Evolutionary conservation across 352 stramenopile species (phyloP).

Genomic region (Peronosclerospora sorghi): DNA sequence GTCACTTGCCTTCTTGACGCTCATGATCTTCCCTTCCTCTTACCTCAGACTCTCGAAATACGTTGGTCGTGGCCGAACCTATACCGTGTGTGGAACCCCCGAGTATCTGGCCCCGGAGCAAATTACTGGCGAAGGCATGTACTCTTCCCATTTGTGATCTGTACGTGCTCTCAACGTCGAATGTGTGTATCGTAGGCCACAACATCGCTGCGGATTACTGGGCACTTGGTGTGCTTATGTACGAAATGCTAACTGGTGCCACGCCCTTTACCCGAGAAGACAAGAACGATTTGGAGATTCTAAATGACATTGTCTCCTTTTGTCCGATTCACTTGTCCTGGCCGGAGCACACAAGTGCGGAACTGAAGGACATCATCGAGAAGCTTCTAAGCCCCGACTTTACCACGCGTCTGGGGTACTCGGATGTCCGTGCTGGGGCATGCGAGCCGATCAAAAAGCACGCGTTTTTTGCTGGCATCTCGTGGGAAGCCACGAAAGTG

Average conservation of each 20-base stretch:
- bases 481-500: conserved; percentile 73
- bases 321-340: conserved; percentile 60
- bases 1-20: too few relatives aligned
- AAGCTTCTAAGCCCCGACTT: conserved; percentile 51
- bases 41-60: conserved; percentile 69
- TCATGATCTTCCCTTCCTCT: too few relatives aligned
- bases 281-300: conserved; percentile 79
- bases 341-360: conserved; percentile 49
- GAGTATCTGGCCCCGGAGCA: conserved; percentile 81
- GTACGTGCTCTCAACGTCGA: not conserved
- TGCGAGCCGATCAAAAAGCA: conserved; percentile 74
- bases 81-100: conserved; percentile 78
- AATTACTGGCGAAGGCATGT: conserved; percentile 73
- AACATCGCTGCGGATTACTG: conserved; percentile 88
- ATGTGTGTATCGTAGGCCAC: conserved; percentile 32
- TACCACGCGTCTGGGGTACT: conserved; percentile 42
- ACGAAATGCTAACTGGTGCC: conserved; percentile 84
- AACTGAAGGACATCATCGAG: conserved; percentile 64
- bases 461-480: conserved; percentile 71
- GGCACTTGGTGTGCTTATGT: conserved; percentile 90
- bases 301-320: conserved; percentile 80
- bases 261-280: conserved; percentile 84
- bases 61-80: conserved; percentile 69
- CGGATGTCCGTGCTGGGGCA: conserved; percentile 35
- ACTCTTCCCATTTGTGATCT: not conserved